Percentiles rank a stretch among this genome's conserved stretches.
Conservation (phyloP, 768 basidiomycete species). For the Rhodotorula diobovata region DNA sequence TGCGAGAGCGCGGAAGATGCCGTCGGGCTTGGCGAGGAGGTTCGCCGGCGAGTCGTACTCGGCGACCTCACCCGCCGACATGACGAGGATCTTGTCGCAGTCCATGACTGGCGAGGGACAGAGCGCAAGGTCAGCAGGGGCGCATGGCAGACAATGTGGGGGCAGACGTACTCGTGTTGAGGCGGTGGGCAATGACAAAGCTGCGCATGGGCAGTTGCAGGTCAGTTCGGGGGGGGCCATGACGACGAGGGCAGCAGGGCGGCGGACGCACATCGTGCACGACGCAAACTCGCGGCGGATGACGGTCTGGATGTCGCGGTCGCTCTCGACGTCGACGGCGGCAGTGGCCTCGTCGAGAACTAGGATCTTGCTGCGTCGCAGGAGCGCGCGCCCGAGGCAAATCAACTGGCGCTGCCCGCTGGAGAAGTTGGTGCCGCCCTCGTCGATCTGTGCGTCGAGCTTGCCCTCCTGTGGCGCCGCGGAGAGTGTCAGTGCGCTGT, state of each 20-base stretch:
- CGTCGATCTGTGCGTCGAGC: conserved; percentile 67
- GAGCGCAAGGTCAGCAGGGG: not conserved
- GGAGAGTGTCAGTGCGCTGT: conserved; percentile 6
- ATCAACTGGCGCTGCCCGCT: conserved; percentile 81
- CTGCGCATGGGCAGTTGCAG: not conserved
- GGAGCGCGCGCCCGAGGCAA: conserved; percentile 62
- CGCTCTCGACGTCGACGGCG: conserved; percentile 58
- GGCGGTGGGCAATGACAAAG: not conserved
- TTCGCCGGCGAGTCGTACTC: conserved; percentile 70
- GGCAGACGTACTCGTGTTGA: conserved; percentile 2
- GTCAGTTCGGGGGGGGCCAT: not conserved
- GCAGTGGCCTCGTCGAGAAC: conserved; percentile 81
- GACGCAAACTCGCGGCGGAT: conserved; percentile 60
- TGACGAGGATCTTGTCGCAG: conserved; percentile 51
- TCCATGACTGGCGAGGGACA: conserved; percentile 8
- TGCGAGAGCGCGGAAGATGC: conserved; percentile 38
- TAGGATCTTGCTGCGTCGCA: conserved; percentile 66
- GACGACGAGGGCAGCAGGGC: not conserved
- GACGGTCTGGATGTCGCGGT: conserved; percentile 59
- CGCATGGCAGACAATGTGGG: no score
- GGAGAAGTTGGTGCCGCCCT: conserved; percentile 75
- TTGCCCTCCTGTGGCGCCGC: conserved; percentile 52
- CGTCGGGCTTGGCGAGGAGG: conserved; percentile 55
- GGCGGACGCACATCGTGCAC: conserved; percentile 51
- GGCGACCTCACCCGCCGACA: conserved; percentile 73